Evolutionary conservation across 495 filamentous ascomycete genomes (phyloP).

Genomic region (Extremus antarcticus): DNA sequence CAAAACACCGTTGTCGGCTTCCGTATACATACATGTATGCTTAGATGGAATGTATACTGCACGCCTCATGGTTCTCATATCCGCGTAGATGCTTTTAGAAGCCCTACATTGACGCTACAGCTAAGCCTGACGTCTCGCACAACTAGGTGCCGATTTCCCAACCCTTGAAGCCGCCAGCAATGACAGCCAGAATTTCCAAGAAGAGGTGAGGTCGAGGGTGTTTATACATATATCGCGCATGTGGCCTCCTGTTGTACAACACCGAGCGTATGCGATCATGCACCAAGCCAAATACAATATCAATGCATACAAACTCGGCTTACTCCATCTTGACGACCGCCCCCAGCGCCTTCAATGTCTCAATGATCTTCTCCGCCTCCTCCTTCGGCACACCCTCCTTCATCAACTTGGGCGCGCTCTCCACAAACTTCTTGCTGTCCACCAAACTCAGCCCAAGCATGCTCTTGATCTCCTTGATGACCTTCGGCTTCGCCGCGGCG

Average conservation of each 20-base stretch:
- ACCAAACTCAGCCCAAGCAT: constrained; percentile 92
- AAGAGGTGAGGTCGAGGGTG: background rate
- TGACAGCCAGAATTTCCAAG: too few relatives aligned
- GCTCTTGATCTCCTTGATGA: constrained; percentile 98
- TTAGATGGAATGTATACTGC: too few relatives aligned
- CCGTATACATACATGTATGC: background rate
- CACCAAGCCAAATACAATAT: background rate
- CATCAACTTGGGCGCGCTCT: constrained; percentile 93
- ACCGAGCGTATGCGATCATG: background rate
- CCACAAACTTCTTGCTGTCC: constrained; percentile 99
- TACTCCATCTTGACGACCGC: constrained; percentile 86
- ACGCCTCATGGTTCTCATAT: too few relatives aligned
- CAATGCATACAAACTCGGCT: too few relatives aligned
- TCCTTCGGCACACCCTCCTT: constrained; percentile 98
- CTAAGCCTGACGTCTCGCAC: too few relatives aligned
- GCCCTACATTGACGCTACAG: too few relatives aligned
- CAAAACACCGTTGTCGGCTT: background rate
- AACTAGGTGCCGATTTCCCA: too few relatives aligned
- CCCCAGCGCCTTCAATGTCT: constrained; percentile 82
- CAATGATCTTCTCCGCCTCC: constrained; percentile 96
- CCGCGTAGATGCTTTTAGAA: too few relatives aligned
- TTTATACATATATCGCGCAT: background rate
- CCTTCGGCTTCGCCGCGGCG: constrained; percentile 80
- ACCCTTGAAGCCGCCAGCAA: too few relatives aligned
- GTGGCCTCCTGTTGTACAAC: background rate